Conservation (phyloP, 176 grass and related monocot species). For the Avena atlantica region DNA sequence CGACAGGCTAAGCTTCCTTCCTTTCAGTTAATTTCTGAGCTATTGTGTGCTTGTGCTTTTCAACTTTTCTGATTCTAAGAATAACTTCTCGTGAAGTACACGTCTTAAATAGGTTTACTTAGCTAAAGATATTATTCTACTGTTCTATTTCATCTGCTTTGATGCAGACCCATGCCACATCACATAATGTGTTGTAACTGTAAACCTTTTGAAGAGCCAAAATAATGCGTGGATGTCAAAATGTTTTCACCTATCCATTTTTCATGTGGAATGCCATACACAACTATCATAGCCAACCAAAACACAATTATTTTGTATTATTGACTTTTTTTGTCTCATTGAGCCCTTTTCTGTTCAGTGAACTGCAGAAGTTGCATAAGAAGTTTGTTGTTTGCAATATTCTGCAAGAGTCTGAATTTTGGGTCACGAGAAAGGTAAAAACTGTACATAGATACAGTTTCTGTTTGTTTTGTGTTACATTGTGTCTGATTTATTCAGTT, state of each 20-base stretch:
- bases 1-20: not conserved
- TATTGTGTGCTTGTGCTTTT: conserved; percentile 3
- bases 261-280: not conserved
- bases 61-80: conserved; percentile 24
- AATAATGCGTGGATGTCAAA: not conserved
- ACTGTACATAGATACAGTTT: conserved; percentile 1
- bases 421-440: conserved; percentile 91
- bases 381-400: conserved; percentile 86
- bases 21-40: conserved; percentile 14
- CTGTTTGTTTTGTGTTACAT: conserved; percentile 27
- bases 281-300: not conserved
- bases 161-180: conserved; percentile 4
- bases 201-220: conserved; percentile 14
- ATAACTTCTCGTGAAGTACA: not conserved
- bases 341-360: conserved; percentile 54
- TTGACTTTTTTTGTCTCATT: conserved; percentile 7
- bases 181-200: not conserved
- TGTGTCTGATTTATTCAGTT: not conserved
- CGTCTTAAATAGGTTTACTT: not conserved
- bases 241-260: conserved; percentile 1
- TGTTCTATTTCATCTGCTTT: conserved; percentile 10
- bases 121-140: not conserved
- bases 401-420: conserved; percentile 93
- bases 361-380: conserved; percentile 92
- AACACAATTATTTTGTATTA: conserved; percentile 17